Evolutionary conservation across 495 filamentous ascomycete genomes (phyloP).

Genomic region (Hypoxylon fragiforme): DNA sequence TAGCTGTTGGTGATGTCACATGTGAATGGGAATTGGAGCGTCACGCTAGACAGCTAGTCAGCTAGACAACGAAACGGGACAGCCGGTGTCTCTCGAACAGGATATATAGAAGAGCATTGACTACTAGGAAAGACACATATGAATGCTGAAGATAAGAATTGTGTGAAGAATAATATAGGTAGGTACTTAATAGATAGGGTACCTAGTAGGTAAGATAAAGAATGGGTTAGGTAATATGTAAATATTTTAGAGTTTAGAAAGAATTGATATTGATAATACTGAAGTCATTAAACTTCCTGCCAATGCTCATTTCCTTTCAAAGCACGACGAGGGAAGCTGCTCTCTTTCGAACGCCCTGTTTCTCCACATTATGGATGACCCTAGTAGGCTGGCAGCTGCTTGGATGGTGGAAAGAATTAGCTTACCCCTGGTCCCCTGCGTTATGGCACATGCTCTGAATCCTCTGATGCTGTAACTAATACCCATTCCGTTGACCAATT

Average conservation of each 20-base stretch:
- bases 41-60: no score
- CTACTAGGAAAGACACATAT: not conserved
- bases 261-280: constrained; percentile 25
- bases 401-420: constrained; percentile 4
- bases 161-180: not conserved
- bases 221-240: no score
- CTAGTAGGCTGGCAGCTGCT: constrained; percentile 6
- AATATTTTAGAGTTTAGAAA: constrained; percentile 12
- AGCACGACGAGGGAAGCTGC: constrained; percentile 11
- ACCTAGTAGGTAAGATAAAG: no score
- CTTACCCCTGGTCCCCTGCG: constrained; percentile 22
- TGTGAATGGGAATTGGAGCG: constrained; percentile 18
- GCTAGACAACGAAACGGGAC: constrained; percentile 14
- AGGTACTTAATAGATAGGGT: not conserved
- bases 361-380: no score
- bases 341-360: not conserved
- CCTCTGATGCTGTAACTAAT: not conserved
- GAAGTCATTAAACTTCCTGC: constrained; percentile 20
- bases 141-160: not conserved
- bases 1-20: constrained; percentile 35
- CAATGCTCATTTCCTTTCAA: constrained; percentile 18
- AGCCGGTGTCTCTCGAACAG: constrained; percentile 1
- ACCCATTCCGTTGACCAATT: constrained; percentile 11
- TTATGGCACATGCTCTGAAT: constrained; percentile 8
- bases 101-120: no score